phyloP scores from a whole-genome alignment of 1,284 basidiomycete species.

The Apiotrichum domesticum region DNA sequence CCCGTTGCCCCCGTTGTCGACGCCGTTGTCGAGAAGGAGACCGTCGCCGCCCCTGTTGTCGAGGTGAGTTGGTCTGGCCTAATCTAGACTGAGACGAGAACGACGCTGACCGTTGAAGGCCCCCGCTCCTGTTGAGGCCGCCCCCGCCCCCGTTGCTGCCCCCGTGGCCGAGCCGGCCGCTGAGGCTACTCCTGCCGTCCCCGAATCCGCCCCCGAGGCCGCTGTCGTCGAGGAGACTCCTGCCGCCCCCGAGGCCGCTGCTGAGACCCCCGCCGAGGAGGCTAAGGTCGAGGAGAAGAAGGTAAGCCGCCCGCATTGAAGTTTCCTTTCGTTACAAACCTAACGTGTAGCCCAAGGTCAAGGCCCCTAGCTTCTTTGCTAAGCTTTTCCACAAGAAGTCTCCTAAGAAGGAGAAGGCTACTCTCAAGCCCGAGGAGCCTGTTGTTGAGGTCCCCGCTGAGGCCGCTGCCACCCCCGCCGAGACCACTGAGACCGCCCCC shows the following conservation, averaged over 20 bases:
- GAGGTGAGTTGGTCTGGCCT: background rate
- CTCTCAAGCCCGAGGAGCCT: slow-evolving; percentile 4
- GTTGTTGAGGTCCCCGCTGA: slow-evolving; percentile 1
- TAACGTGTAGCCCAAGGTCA: background rate
- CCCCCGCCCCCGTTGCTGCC: background rate
- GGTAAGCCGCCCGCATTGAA: too few relatives aligned
- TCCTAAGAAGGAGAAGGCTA: slow-evolving; percentile 9
- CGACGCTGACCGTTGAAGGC: background rate
- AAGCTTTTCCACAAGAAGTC: slow-evolving; percentile 19
- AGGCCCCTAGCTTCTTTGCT: slow-evolving; percentile 19
- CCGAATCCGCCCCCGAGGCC: background rate
- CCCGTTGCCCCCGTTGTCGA: slow-evolving; percentile 12
- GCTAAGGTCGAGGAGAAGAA: background rate
- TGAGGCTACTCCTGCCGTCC: slow-evolving; percentile 3
- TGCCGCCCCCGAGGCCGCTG: background rate
- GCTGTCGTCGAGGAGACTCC: slow-evolving; percentile 2
- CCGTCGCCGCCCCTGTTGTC: slow-evolving; percentile 10
- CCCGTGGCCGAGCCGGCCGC: background rate
- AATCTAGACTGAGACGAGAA: too few relatives aligned
- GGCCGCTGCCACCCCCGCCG: slow-evolving; percentile 9
- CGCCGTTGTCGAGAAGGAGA: slow-evolving; percentile 18
- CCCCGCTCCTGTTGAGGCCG: slow-evolving; percentile 1
- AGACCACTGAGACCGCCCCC: slow-evolving; percentile 3
- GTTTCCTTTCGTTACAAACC: too few relatives aligned
- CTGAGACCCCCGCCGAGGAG: slow-evolving; percentile 14